Evolutionary conservation across 2,329 filamentous ascomycete genomes (phyloP), one percentile per base, ranked within the genome.

Genomic region (Diaporthe destruens): DNA sequence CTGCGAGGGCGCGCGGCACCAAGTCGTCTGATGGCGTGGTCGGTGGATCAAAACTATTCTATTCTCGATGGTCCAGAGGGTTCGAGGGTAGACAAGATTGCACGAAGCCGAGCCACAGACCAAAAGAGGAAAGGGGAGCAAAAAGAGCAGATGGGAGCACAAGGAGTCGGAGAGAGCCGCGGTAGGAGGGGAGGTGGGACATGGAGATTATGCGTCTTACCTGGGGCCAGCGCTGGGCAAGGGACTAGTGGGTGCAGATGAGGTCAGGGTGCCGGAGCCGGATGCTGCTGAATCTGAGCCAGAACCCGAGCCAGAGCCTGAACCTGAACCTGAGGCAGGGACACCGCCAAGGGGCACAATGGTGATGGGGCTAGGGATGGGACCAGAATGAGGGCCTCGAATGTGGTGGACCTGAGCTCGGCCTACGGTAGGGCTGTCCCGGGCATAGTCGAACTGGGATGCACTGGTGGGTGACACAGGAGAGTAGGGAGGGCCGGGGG

Each of bases 351-450:
- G 73, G 61, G 77, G 75, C 65, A 76, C 77, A 75, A 78, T 78
- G 76, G 75, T 73, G 71, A 77, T 73, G 72, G 76, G 77, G 63
- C 73, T 74, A 73, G 72, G 71, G 73, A 74, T 66, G 70, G 76
- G 73, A 63, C 66, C 59, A 47, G 71, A 63, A 36, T 70, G 54
- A 20, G 70, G 66, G 53, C n/a, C 67, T 25, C 54, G 59, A 42
- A 66, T 25, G 61, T 66, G 61, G 61, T 66, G 61, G 53, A 67
- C 49, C 68, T 81, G 78, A 66, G 79, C 79, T 76, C 81, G 80
- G 76, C 85, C 84, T 77, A 86, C 84, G 66, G 84, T 85, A 77
- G 85, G 85, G 80, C 84, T 87, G 76, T 87, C 84, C 77, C 83
- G 82, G 76, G 80, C 76, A 72, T 74, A 76, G 74, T 71, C 73